Conservation (phyloP, 2,329 filamentous ascomycete genomes). For the Botrytis fabae region DNA sequence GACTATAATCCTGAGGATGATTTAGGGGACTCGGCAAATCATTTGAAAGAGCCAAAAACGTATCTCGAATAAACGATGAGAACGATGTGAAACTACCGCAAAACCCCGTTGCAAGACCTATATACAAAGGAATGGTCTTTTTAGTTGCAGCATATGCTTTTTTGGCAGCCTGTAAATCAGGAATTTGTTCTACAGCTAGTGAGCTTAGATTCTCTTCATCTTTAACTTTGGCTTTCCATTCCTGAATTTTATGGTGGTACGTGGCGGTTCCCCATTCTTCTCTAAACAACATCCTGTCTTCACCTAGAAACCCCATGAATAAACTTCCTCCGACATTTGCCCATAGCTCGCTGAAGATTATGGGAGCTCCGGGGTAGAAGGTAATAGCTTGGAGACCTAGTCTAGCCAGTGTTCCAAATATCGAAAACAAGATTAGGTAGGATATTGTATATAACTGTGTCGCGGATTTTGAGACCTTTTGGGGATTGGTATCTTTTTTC, state of each 20-base stretch:
- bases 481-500: conserved; percentile 21
- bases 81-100: conserved; percentile 91
- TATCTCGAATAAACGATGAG: conserved; percentile 79
- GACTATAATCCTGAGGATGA: conserved; percentile 42
- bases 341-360: conserved; percentile 77
- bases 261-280: conserved; percentile 59
- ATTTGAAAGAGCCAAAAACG: conserved; percentile 78
- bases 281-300: conserved; percentile 75
- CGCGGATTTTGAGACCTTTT: conserved; percentile 49
- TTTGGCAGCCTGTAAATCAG: conserved; percentile 49
- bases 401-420: conserved; percentile 80
- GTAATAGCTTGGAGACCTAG: conserved; percentile 79
- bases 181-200: conserved; percentile 19
- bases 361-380: conserved; percentile 73
- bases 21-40: conserved; percentile 57
- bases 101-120: conserved; percentile 82
- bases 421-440: conserved; percentile 81
- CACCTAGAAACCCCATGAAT: conserved; percentile 80
- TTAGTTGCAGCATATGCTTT: conserved; percentile 66
- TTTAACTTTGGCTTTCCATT: conserved; percentile 40
- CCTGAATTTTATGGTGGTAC: conserved; percentile 43
- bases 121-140: conserved; percentile 85
- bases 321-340: conserved; percentile 81
- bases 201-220: conserved; percentile 44
- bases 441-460: conserved; percentile 72